A percentile compares a stretch with the other conserved stretches of the same genome.
phyloP scores from a whole-genome alignment of 1,284 basidiomycete genomes.

The Cryptococcus hybrid region DNA sequence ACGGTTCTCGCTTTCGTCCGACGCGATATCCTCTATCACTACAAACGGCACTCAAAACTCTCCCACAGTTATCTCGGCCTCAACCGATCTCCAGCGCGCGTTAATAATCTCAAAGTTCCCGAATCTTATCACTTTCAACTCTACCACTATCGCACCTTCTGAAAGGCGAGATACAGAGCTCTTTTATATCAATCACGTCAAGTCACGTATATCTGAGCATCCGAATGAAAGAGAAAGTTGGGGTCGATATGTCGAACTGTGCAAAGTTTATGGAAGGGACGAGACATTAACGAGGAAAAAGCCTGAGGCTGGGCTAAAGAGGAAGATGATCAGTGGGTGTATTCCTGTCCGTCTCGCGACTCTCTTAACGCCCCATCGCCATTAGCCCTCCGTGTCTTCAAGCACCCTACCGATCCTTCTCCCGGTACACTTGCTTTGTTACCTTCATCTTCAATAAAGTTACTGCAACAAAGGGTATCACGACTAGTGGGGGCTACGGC shows the following conservation, averaged over 20 bases:
- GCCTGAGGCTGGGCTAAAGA: constrained; percentile 16
- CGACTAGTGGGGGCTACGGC: too few species aligned
- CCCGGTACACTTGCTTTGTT: too few species aligned
- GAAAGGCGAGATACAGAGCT: constrained; percentile 85
- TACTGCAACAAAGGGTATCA: too few species aligned
- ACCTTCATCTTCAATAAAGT: too few species aligned
- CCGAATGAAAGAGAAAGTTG: constrained; percentile 10
- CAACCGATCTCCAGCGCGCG: constrained; percentile 48
- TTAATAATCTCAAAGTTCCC: constrained; percentile 71
- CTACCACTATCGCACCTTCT: constrained; percentile 61
- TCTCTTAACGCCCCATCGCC: too few species aligned
- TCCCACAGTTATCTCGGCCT: background rate
- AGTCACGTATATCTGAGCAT: constrained; percentile 38
- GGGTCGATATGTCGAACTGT: constrained; percentile 31
- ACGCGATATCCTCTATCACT: background rate
- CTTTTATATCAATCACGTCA: constrained; percentile 67
- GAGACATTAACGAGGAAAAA: background rate
- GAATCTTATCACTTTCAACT: constrained; percentile 64
- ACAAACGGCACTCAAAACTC: too few species aligned
- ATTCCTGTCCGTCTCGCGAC: background rate
- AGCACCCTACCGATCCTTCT: too few species aligned
- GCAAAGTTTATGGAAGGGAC: constrained; percentile 15
- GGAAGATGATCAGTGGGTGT: constrained; percentile 40
- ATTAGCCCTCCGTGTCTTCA: too few species aligned
- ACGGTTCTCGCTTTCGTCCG: constrained; percentile 4